A percentile compares a stretch with the other conserved stretches of the same genome.
Evolutionary conservation across 768 basidiomycete genomes (phyloP).

Genomic region (Neoboletus brunneissimus): DNA sequence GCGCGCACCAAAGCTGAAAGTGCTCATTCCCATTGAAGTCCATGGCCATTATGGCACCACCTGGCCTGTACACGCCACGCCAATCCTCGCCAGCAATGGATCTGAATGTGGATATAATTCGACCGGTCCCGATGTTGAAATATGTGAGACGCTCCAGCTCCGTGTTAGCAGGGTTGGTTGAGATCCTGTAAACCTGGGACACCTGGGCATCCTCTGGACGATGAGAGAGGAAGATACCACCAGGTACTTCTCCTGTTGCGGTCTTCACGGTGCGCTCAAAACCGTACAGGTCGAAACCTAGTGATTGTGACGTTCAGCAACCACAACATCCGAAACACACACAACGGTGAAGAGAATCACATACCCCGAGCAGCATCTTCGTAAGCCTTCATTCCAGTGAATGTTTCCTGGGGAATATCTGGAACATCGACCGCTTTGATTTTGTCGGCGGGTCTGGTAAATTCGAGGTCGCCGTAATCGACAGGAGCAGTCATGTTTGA

Average conservation of each 20-base stretch:
- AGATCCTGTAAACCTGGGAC: slow-evolving; percentile 36
- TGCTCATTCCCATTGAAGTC: slow-evolving; percentile 41
- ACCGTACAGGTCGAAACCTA: slow-evolving; percentile 29
- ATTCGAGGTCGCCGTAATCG: slow-evolving; percentile 34
- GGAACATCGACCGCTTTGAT: slow-evolving; percentile 40
- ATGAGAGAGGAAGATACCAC: slow-evolving; percentile 36
- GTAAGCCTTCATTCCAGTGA: slow-evolving; percentile 37
- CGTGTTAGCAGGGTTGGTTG: slow-evolving; percentile 23
- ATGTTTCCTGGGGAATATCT: slow-evolving; percentile 32
- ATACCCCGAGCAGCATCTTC: slow-evolving; percentile 38
- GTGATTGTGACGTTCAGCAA: background rate
- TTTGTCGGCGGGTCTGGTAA: slow-evolving; percentile 36
- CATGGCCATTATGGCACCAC: slow-evolving; percentile 39
- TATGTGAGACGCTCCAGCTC: slow-evolving; percentile 37
- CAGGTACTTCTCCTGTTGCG: slow-evolving; percentile 6
- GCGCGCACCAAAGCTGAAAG: slow-evolving; percentile 40
- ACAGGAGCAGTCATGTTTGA: slow-evolving; percentile 20
- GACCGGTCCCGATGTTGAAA: slow-evolving; percentile 39
- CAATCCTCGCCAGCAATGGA: slow-evolving; percentile 40
- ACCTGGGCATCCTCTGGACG: slow-evolving; percentile 41
- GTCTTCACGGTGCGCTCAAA: slow-evolving; percentile 26
- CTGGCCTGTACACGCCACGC: slow-evolving; percentile 36
- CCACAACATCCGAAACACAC: background rate
- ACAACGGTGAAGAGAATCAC: background rate
- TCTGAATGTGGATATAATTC: slow-evolving; percentile 33